A percentile compares a stretch with the other conserved stretches of the same genome.
These are phyloP conservation scores for Zymoseptoria tritici DNA, from an alignment of 2,329 filamentous ascomycete genomes.

Conservation along the genomic window DNA sequence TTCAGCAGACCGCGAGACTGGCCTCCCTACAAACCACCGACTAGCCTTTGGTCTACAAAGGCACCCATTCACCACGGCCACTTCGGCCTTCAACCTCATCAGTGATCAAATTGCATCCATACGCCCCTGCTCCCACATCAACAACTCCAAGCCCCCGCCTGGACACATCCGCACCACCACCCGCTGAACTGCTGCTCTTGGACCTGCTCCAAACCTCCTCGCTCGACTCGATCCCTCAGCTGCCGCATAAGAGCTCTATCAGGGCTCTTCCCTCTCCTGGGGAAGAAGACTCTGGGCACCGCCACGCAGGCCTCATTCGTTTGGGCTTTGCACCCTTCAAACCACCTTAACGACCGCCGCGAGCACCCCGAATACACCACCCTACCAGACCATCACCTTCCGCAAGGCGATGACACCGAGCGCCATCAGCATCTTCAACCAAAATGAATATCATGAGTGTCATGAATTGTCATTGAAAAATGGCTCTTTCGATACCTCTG, in stretches of 20 bases:
- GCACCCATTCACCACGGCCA: slow-evolving; percentile 38
- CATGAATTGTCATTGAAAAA: slow-evolving; percentile 31
- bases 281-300: slow-evolving; percentile 99
- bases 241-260: slow-evolving; percentile 99
- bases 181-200: slow-evolving; percentile 38
- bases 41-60: slow-evolving; percentile 34
- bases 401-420: slow-evolving; percentile 64
- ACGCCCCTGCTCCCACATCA: slow-evolving; percentile 40
- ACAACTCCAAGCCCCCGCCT: slow-evolving; percentile 41
- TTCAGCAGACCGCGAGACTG: slow-evolving; percentile 6
- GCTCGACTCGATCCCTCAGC: slow-evolving; percentile 64
- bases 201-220: slow-evolving; percentile 39
- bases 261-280: slow-evolving; percentile 95
- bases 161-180: slow-evolving; percentile 27
- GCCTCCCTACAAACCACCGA: slow-evolving; percentile 7
- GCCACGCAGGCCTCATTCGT: slow-evolving; percentile 60
- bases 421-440: slow-evolving; percentile 47
- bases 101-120: slow-evolving; percentile 42
- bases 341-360: slow-evolving; percentile 72
- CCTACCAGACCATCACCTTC: slow-evolving; percentile 8
- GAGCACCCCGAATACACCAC: slow-evolving; percentile 16
- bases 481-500: slow-evolving; percentile 12
- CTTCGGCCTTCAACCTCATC: slow-evolving; percentile 34
- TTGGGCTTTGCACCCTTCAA: slow-evolving; percentile 87
- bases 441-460: slow-evolving; percentile 24